Conservation (phyloP, 2,329 filamentous ascomycete species). For the Apiospora rasikravindrae region DNA sequence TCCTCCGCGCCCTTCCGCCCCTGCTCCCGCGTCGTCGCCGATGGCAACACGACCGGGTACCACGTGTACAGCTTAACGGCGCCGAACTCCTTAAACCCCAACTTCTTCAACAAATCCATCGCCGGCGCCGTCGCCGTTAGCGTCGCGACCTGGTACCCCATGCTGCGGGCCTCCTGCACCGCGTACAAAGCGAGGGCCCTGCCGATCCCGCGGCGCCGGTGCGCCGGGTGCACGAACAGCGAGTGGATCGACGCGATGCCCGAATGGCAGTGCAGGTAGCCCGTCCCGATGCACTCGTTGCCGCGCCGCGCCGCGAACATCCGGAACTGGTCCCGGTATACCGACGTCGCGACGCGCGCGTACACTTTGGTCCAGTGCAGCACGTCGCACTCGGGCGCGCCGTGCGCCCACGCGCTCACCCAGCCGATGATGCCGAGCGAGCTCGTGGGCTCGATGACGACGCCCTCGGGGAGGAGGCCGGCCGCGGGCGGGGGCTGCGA, state of each 20-base stretch:
- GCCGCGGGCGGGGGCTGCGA: neutral
- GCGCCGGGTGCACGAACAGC: conserved; percentile 22
- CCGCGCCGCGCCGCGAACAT: conserved; percentile 23
- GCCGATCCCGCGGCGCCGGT: conserved; percentile 21
- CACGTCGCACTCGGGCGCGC: conserved; percentile 16
- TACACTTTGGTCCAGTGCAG: conserved; percentile 26
- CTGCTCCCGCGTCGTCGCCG: neutral
- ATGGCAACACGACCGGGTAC: neutral
- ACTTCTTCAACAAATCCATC: conserved; percentile 14
- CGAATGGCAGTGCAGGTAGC: conserved; percentile 25
- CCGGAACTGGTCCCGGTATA: conserved; percentile 25
- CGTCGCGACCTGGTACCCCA: conserved; percentile 24
- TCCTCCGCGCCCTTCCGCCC: neutral
- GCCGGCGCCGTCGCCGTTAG: conserved; percentile 20
- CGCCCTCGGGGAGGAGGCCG: neutral
- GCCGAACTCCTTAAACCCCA: conserved; percentile 25
- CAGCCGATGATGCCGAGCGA: conserved; percentile 20
- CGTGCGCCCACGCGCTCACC: conserved; percentile 26
- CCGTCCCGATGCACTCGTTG: conserved; percentile 19
- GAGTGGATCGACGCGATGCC: conserved; percentile 27
- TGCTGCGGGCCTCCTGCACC: conserved; percentile 17
- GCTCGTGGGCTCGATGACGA: conserved; percentile 10
- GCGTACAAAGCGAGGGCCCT: conserved; percentile 17
- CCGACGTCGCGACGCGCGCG: conserved; percentile 16
- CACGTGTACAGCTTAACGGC: conserved; percentile 23